Evolutionary conservation across 78 protist genomes (phyloP).

Genomic region (Cavenderia fasciculata): DNA sequence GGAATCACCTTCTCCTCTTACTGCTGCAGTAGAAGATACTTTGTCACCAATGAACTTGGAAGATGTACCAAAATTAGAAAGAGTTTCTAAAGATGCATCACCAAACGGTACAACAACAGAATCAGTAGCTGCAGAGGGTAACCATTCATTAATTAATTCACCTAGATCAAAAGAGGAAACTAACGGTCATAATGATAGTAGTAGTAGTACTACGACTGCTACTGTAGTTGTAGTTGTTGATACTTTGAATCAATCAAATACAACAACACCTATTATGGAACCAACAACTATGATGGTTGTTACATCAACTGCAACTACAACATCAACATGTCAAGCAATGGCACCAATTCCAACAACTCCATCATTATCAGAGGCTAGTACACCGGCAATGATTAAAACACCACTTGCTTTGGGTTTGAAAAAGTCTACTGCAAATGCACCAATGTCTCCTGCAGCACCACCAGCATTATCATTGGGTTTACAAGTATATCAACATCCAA

Average conservation of each 20-base stretch:
- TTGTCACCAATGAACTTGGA: background rate
- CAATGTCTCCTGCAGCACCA: background rate
- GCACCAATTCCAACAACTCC: too few species aligned
- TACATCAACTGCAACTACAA: background rate
- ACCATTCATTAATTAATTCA: background rate
- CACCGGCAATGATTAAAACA: background rate
- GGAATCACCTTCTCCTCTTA: too few species aligned
- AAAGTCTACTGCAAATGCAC: background rate
- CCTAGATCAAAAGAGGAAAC: too few species aligned
- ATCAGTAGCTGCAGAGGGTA: background rate
- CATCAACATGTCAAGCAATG: background rate
- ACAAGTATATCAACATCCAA: background rate
- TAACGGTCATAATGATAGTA: background rate
- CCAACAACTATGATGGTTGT: background rate
- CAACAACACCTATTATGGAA: background rate
- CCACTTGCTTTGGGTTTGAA: background rate
- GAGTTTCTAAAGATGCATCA: background rate
- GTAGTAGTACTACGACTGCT: background rate
- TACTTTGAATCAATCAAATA: background rate
- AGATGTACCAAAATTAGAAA: slow-evolving; percentile 37
- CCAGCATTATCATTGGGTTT: background rate
- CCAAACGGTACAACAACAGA: too few species aligned
- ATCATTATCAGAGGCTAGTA: background rate
- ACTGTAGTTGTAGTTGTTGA: background rate
- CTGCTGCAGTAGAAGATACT: background rate